A percentile compares a stretch with the other conserved stretches of the same genome.
phyloP scores from a whole-genome alignment of 345 rosid species.

The Eutrema heterophyllum region DNA sequence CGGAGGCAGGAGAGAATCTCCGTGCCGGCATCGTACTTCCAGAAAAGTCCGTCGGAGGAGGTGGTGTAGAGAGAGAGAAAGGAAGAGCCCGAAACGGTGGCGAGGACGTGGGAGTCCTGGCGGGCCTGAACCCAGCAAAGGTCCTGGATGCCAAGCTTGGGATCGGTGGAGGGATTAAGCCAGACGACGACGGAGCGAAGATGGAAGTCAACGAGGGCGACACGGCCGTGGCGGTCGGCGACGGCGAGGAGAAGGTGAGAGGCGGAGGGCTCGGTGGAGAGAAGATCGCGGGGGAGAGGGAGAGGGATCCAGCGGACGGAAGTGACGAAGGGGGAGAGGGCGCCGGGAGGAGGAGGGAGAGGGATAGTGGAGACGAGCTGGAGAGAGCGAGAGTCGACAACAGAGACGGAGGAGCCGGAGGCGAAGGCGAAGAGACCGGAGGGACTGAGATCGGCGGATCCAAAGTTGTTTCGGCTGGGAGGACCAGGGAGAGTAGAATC shows the following conservation, averaged over 20 bases:
- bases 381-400: slow-evolving; percentile 76
- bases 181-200: slow-evolving; percentile 58
- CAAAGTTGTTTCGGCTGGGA: slow-evolving; percentile 87
- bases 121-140: slow-evolving; percentile 73
- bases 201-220: slow-evolving; percentile 74
- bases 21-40: slow-evolving; percentile 76
- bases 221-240: slow-evolving; percentile 93
- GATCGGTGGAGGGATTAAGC: slow-evolving; percentile 45
- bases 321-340: slow-evolving; percentile 80
- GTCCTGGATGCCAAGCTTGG: slow-evolving; percentile 81
- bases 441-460: slow-evolving; percentile 69
- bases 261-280: slow-evolving; percentile 59
- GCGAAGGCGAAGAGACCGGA: slow-evolving; percentile 87
- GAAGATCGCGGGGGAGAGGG: slow-evolving; percentile 71
- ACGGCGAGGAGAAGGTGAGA: slow-evolving; percentile 50
- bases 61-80: slow-evolving; percentile 47
- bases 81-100: slow-evolving; percentile 72
- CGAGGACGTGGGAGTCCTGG: slow-evolving; percentile 52
- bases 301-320: slow-evolving; percentile 84
- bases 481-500: slow-evolving; percentile 86
- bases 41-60: slow-evolving; percentile 41
- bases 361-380: slow-evolving; percentile 78
- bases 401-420: slow-evolving; percentile 73
- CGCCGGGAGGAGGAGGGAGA: slow-evolving; percentile 63
- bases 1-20: slow-evolving; percentile 79